phyloP scores from a whole-genome alignment of 2,329 filamentous ascomycete genomes.

The Exophiala aquamarina region DNA sequence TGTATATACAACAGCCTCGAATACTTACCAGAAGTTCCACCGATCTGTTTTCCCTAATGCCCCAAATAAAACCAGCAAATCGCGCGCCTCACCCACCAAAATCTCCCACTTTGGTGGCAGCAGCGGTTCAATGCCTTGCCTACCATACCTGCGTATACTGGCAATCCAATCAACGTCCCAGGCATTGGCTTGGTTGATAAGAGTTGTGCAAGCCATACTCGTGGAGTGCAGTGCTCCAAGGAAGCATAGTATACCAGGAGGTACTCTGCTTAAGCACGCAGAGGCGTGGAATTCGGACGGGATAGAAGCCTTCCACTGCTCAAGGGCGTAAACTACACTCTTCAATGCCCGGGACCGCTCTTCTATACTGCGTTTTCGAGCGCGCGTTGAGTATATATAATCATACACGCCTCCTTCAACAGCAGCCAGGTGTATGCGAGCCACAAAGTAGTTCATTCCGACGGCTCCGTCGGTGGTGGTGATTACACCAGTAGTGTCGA shows the following conservation, averaged over 20 bases:
- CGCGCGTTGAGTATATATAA: slow-evolving; percentile 16
- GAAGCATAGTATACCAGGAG: slow-evolving; percentile 5
- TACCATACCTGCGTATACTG: slow-evolving; percentile 7
- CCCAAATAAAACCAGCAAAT: slow-evolving; percentile 10
- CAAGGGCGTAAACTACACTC: slow-evolving; percentile 13
- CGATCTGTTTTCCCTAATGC: slow-evolving; percentile 6
- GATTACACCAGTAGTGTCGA: slow-evolving; percentile 5
- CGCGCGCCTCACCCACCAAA: slow-evolving; percentile 15
- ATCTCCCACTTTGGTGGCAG: slow-evolving; percentile 11
- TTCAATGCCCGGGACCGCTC: slow-evolving; percentile 13
- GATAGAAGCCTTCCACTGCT: slow-evolving; percentile 17
- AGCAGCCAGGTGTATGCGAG: slow-evolving; percentile 20
- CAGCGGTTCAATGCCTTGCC: slow-evolving; percentile 1
- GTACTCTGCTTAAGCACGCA: slow-evolving; percentile 1
- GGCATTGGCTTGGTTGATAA: slow-evolving; percentile 13
- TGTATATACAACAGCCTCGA: background rate
- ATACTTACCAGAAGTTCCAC: slow-evolving; percentile 13
- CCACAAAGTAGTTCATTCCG: slow-evolving; percentile 18
- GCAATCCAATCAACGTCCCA: slow-evolving; percentile 15
- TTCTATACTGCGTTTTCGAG: slow-evolving; percentile 15
- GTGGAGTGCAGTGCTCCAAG: slow-evolving; percentile 12
- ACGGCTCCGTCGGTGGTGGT: slow-evolving; percentile 14
- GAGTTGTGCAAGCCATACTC: slow-evolving; percentile 15
- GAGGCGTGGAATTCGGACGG: slow-evolving; percentile 12
- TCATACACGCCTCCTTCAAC: slow-evolving; percentile 23